Conservation (phyloP, 169 alveolate species). For the Ichthyophthirius multifiliis region DNA sequence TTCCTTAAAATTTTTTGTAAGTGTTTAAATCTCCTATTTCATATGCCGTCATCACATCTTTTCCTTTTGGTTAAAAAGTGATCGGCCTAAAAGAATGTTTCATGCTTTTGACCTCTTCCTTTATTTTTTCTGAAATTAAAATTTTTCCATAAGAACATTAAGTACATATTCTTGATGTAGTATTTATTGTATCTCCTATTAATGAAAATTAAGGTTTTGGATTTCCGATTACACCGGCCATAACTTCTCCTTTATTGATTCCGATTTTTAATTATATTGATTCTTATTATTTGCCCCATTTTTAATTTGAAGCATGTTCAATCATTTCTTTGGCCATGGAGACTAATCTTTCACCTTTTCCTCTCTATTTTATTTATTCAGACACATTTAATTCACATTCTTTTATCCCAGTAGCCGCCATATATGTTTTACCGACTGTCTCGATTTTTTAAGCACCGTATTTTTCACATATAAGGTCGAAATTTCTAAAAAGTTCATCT, state of each 20-base stretch:
- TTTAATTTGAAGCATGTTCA: constrained; percentile 30
- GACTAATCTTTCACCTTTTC: constrained; percentile 58
- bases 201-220: constrained; percentile 84
- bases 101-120: constrained; percentile 7
- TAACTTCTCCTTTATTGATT: constrained; percentile 83
- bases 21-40: not conserved
- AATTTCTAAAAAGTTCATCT: constrained; percentile 92
- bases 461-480: constrained; percentile 94
- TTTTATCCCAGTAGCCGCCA: constrained; percentile 89
- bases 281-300: constrained; percentile 48
- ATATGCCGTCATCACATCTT: not conserved
- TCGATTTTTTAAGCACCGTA: constrained; percentile 88
- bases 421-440: constrained; percentile 91
- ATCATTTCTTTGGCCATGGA: constrained; percentile 53
- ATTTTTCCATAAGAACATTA: constrained; percentile 51
- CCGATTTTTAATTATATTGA: constrained; percentile 78
- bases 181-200: constrained; percentile 83
- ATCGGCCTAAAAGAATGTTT: not conserved
- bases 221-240: constrained; percentile 86
- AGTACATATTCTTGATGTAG: constrained; percentile 80
- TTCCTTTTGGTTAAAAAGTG: not conserved
- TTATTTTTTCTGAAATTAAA: constrained; percentile 44
- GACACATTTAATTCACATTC: constrained; percentile 31
- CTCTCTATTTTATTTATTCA: constrained; percentile 9
- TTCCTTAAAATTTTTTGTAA: too few relatives aligned